Evolutionary conservation across 2,329 filamentous ascomycete species (phyloP).

Genomic region (Stemphylium vesicarium): DNA sequence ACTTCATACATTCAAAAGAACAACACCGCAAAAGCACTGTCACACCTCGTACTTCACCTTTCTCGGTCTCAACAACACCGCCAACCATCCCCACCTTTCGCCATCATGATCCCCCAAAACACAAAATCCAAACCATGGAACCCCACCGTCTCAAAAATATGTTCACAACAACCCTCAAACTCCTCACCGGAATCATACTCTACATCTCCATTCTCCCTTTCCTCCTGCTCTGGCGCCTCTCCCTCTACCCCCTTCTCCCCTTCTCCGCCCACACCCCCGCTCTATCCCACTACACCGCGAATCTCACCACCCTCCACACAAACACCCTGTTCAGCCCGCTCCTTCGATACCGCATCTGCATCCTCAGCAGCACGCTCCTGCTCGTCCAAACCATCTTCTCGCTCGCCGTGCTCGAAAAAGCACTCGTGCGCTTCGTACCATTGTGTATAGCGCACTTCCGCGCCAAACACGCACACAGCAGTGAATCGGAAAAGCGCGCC

Average conservation of each 20-base stretch:
- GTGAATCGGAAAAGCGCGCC: not conserved
- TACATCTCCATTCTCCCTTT: constrained; percentile 3
- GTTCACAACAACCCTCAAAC: not conserved
- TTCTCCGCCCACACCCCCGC: not conserved
- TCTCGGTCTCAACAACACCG: not conserved
- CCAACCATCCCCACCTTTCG: not conserved
- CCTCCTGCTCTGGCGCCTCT: constrained; percentile 6
- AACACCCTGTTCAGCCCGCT: not conserved
- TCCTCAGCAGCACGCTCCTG: not conserved
- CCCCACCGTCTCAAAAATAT: not conserved
- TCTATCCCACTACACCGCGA: not conserved
- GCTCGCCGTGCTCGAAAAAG: constrained; percentile 4
- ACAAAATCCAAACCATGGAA: not conserved
- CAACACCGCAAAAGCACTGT: not conserved
- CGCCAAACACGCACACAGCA: not conserved
- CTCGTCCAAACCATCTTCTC: constrained; percentile 2
- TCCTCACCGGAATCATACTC: not conserved
- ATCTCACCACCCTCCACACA: not conserved
- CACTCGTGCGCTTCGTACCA: not conserved
- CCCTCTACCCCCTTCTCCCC: constrained; percentile 1
- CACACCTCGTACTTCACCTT: not conserved
- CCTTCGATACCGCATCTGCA: not conserved
- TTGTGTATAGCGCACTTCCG: not conserved
- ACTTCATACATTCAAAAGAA: not conserved
- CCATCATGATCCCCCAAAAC: no score